These are phyloP conservation scores for Novymonas esmeraldas DNA, from an alignment of 208 protist species.

Conservation along the genomic window DNA sequence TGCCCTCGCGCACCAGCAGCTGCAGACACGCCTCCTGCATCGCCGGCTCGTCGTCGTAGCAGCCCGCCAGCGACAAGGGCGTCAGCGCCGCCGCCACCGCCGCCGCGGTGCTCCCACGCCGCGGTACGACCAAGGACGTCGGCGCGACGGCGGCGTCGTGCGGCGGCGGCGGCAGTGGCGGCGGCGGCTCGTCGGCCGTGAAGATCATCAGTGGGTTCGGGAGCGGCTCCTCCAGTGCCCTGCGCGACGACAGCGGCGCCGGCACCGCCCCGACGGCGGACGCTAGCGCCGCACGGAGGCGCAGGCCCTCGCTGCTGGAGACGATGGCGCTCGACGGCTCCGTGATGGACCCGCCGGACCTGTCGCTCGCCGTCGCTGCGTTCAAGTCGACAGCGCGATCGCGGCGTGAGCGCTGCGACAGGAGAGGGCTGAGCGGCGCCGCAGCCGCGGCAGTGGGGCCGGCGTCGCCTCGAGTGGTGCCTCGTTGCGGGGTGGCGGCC, in stretches of 20 bases:
- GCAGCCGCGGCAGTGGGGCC: no score
- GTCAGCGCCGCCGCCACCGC: slow-evolving; percentile 15
- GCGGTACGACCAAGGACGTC: not conserved
- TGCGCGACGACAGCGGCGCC: not conserved
- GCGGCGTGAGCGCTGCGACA: slow-evolving; percentile 2
- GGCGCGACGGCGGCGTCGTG: slow-evolving; percentile 1
- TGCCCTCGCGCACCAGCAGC: slow-evolving; percentile 69
- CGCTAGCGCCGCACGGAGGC: not conserved
- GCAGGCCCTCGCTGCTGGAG: slow-evolving; percentile 8
- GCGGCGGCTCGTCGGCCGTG: slow-evolving; percentile 7
- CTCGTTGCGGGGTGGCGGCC: not conserved
- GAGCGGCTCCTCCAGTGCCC: slow-evolving; percentile 3
- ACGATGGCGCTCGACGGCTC: not conserved
- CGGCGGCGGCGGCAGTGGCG: slow-evolving; percentile 4
- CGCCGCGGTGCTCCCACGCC: slow-evolving; percentile 1
- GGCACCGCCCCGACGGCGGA: not conserved
- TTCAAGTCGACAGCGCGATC: not conserved
- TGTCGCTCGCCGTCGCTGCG: not conserved
- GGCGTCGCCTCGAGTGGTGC: not conserved
- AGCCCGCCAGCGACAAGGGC: slow-evolving; percentile 53
- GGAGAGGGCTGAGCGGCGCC: not conserved
- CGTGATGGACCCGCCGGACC: not conserved
- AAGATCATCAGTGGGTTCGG: slow-evolving; percentile 26
- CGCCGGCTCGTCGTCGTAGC: slow-evolving; percentile 63
- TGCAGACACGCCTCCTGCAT: slow-evolving; percentile 61